Conservation (phyloP, 257 asterid genomes). For the Nicotiana tabacum region DNA sequence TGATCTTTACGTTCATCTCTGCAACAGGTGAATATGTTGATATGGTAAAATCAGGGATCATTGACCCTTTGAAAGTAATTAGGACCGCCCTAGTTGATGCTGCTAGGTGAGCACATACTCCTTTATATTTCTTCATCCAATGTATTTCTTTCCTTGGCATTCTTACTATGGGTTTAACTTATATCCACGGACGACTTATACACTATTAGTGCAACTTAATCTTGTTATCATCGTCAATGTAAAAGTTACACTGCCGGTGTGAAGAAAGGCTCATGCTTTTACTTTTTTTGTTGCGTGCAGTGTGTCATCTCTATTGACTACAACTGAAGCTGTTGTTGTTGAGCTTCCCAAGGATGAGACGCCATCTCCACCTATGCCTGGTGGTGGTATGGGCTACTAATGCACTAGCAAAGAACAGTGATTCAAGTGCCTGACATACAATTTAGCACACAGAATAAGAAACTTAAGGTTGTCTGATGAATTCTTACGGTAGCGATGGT, state of each 20-base stretch:
- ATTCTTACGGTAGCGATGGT: not conserved
- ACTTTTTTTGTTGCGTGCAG: constrained; percentile 15
- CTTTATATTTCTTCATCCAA: not conserved
- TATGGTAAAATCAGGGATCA: constrained; percentile 53
- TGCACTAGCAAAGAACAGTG: not conserved
- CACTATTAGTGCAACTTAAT: not conserved
- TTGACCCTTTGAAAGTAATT: constrained; percentile 63
- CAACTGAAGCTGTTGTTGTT: constrained; percentile 54
- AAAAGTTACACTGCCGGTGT: not conserved
- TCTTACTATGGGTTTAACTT: not conserved
- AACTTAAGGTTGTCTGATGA: not conserved
- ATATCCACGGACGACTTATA: not conserved
- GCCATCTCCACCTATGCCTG: constrained; percentile 31
- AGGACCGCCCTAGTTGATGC: constrained; percentile 63
- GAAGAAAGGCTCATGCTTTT: not conserved
- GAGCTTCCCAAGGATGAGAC: constrained; percentile 40
- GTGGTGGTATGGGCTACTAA: constrained; percentile 28
- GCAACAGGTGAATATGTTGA: constrained; percentile 51
- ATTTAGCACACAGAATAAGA: constrained; percentile 2
- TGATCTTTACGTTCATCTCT: not conserved
- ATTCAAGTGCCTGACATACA: not conserved
- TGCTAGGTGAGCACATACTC: constrained; percentile 37
- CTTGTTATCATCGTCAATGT: not conserved
- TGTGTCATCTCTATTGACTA: constrained; percentile 43
- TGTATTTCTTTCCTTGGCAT: not conserved